Evolutionary conservation across 371 early-diverging fungal genomes (phyloP).

Genomic region (Umbelopsis sp.): DNA sequence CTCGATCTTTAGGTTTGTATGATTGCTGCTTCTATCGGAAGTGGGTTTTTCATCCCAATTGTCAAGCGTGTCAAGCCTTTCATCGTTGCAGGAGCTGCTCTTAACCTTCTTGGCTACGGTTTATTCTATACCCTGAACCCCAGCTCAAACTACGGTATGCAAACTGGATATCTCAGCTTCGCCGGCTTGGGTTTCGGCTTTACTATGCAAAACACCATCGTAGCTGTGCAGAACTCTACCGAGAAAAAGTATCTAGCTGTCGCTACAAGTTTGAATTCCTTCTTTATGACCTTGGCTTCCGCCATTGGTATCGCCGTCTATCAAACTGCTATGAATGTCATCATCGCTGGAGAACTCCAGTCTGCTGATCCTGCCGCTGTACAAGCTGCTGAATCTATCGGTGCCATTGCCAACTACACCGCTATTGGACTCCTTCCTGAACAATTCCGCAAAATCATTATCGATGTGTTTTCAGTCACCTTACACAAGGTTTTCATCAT

Average conservation of each 20-base stretch:
- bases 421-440: conserved; percentile 37
- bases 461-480: conserved; percentile 61
- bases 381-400: conserved; percentile 29
- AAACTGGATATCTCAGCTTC: conserved; percentile 46
- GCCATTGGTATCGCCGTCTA: conserved; percentile 47
- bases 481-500: conserved; percentile 63
- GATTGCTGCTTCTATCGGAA: conserved; percentile 42
- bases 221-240: conserved; percentile 63
- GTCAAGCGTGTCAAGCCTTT: conserved; percentile 37
- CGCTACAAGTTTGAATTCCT: conserved; percentile 58
- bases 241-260: conserved; percentile 62
- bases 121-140: conserved; percentile 45
- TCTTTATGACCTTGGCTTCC: conserved; percentile 46
- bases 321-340: conserved; percentile 32
- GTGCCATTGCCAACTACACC: conserved; percentile 40
- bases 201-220: conserved; percentile 63
- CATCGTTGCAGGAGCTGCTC: conserved; percentile 31
- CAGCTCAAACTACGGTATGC: conserved; percentile 39
- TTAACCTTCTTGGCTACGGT: conserved; percentile 45
- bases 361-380: conserved; percentile 28
- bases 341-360: conserved; percentile 28
- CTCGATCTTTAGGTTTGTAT: conserved; percentile 17
- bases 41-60: conserved; percentile 27
- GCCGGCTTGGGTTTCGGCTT: conserved; percentile 63
- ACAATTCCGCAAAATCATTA: conserved; percentile 41